Base-by-base conservation (phyloP, 345 rosid species). In the Citrus trifoliata region DNA sequence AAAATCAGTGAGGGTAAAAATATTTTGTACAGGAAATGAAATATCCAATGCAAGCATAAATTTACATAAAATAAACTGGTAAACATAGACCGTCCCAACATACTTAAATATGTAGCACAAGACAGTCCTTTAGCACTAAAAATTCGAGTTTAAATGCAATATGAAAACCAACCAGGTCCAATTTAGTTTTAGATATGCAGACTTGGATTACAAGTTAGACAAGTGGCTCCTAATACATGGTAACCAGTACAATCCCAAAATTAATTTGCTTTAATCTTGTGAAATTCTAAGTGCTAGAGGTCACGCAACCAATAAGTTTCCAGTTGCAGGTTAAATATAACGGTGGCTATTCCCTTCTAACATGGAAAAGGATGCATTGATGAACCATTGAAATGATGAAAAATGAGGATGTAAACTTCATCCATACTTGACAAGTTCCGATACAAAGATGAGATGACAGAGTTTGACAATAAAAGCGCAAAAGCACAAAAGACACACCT, bases 401-500 rank as follows among this genome's bases (percentile, higher is more conserved):
- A 27, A 35, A 69, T 32, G 51, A 42, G 70, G 33, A 42, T 5
- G 19, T 70, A 10, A 25, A 37, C 10, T 5, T 60, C 48, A 55
- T 68, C 32, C 19, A 51, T 37, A 48, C 25, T n/a, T 42, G 10
- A 37, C 25, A 8, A 66, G 48, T n/a, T 21, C 22, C 24, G 56
- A 32, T 33, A 53, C 18, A 32, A 76, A 75, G 60, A 63, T 42
- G 22, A 32, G n/a, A 53, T 19, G 38, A 48, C 25, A 21, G 38
- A n/a, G 22, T 63, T 7, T 38, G 22, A 53, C 27, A 33, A 30
- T 13, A 38, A 13, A 19, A 53, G 58, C 2, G 7, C 22, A 53
- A 10, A 24, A 75, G 1, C 69, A 65, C 25, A 35, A 69, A 59
- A 38, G 74, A 46, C 76, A 46, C 80, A 91, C 95, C 93, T 91